Evolutionary conservation across 2,329 filamentous ascomycete species (phyloP).

Genomic region (Cordyceps cateniannulata): DNA sequence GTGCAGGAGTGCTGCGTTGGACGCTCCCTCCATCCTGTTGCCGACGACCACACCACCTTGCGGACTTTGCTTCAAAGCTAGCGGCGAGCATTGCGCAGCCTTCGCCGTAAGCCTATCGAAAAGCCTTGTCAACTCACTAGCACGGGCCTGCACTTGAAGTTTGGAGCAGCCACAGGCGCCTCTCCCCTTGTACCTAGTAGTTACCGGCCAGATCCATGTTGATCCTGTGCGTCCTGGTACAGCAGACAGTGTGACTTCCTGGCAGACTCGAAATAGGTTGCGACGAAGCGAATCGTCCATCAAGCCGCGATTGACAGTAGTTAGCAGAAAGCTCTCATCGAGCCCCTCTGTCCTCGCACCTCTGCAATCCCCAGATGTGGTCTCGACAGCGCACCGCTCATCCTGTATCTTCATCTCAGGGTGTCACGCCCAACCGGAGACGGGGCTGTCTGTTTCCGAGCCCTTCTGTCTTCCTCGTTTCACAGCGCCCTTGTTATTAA

Average conservation of each 20-base stretch:
- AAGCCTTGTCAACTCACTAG: conserved; percentile 22
- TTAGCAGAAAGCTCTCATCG: not conserved
- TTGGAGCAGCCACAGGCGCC: not conserved
- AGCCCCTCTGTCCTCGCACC: not conserved
- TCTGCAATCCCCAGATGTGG: not conserved
- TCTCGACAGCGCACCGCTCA: not conserved
- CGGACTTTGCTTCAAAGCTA: conserved; percentile 9
- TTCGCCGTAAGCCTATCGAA: conserved; percentile 25
- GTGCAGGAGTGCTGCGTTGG: not conserved
- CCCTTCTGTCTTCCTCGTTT: not conserved
- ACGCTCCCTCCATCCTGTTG: not conserved
- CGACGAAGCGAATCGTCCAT: not conserved
- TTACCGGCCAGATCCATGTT: not conserved
- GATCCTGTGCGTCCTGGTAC: not conserved
- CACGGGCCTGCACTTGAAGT: not conserved
- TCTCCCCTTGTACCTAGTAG: not conserved
- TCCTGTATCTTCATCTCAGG: not conserved
- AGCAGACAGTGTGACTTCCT: not conserved
- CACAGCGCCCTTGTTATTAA: not conserved
- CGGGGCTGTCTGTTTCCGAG: not conserved
- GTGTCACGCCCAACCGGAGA: not conserved
- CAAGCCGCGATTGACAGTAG: not conserved
- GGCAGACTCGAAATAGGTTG: not conserved
- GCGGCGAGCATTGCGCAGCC: conserved; percentile 17
- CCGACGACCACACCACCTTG: not conserved